A percentile compares a stretch with the other conserved stretches of the same genome.
phyloP scores from a whole-genome alignment of 2,329 filamentous ascomycete species.

The Zarea fungicola region DNA sequence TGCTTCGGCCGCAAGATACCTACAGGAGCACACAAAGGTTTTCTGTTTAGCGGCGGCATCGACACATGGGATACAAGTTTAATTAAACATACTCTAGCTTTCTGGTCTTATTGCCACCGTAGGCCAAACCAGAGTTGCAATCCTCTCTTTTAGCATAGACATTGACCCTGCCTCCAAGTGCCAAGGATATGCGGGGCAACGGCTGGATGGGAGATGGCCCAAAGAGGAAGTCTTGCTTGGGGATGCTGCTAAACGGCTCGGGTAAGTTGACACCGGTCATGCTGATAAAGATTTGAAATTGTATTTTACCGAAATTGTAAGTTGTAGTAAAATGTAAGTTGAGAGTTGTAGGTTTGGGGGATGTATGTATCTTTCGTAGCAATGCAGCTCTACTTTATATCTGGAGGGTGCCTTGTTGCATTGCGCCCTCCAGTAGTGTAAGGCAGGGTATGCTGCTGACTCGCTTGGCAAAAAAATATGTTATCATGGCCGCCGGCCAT shows the following conservation, averaged over 20 bases:
- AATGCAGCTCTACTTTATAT: too few relatives aligned
- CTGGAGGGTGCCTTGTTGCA: too few relatives aligned
- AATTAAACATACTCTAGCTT: constrained; percentile 52
- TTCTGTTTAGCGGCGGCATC: background rate
- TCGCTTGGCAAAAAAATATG: too few relatives aligned
- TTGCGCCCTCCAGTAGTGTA: too few relatives aligned
- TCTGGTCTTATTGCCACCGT: constrained; percentile 64
- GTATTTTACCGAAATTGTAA: too few relatives aligned
- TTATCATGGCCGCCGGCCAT: too few relatives aligned
- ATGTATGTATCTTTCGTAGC: too few relatives aligned
- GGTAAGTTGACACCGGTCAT: constrained; percentile 43
- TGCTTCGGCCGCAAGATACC: constrained; percentile 61
- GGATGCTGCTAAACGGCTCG: constrained; percentile 58
- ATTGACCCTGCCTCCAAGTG: constrained; percentile 53
- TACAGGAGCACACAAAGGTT: constrained; percentile 32
- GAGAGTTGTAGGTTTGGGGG: too few relatives aligned
- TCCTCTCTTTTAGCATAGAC: constrained; percentile 71
- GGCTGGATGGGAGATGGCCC: constrained; percentile 64
- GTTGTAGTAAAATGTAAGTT: too few relatives aligned
- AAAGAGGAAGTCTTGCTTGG: constrained; percentile 56
- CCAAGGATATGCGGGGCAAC: constrained; percentile 58
- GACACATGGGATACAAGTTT: background rate
- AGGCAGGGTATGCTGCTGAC: too few relatives aligned
- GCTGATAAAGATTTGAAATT: background rate
- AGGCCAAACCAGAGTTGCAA: constrained; percentile 62